A percentile compares a stretch with the other conserved stretches of the same genome.
phyloP scores from a whole-genome alignment of 768 basidiomycete species.

The Tricholoma furcatifolium region DNA sequence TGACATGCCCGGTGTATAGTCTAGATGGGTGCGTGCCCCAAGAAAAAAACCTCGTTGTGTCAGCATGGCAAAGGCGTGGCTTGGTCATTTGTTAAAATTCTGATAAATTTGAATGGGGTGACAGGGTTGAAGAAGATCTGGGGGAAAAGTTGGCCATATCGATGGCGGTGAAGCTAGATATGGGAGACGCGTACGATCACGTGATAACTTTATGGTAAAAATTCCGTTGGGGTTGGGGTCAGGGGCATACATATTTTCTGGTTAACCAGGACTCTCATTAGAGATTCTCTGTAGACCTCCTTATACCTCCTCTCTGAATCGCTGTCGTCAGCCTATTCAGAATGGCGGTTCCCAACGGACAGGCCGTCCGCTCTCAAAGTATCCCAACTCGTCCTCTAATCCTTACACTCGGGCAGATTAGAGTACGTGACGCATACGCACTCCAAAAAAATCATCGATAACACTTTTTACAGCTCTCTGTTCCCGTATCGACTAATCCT shows the following conservation, averaged over 20 bases:
- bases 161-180: not conserved
- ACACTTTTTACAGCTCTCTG: conserved; percentile 56
- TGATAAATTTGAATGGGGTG: not conserved
- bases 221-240: conserved; percentile 51
- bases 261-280: conserved; percentile 22
- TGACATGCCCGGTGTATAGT: conserved; percentile 7
- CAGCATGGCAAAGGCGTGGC: conserved; percentile 1
- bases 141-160: not conserved
- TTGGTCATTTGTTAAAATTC: not conserved
- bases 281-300: conserved; percentile 20
- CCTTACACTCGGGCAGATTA: conserved; percentile 46
- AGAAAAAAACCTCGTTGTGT: not conserved
- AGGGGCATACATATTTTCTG: conserved; percentile 36
- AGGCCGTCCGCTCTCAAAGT: conserved; percentile 28
- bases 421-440: conserved; percentile 37
- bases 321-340: conserved; percentile 20
- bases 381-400: conserved; percentile 51
- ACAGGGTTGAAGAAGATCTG: not conserved
- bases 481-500: conserved; percentile 78
- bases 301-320: conserved; percentile 19
- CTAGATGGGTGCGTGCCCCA: not conserved
- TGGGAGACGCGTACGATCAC: conserved; percentile 28
- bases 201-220: conserved; percentile 26
- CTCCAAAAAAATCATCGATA: conserved; percentile 5
- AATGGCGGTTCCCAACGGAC: conserved; percentile 42